A percentile compares a stretch with the other conserved stretches of the same genome.
Evolutionary conservation across 2,329 filamentous ascomycete species (phyloP).

Genomic region (Aspergillus melleus): DNA sequence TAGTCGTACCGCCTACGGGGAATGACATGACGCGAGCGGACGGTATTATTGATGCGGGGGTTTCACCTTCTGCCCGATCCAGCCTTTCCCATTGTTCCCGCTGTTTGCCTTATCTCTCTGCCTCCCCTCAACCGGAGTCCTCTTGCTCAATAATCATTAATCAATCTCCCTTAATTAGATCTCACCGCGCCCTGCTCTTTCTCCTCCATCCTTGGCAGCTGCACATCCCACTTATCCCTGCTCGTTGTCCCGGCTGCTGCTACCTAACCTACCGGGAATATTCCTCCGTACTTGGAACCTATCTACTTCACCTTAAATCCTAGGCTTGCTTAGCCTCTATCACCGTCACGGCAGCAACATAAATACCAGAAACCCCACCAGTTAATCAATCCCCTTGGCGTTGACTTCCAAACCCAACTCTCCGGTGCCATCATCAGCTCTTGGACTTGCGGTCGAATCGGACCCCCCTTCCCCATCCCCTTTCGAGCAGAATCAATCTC

Average conservation of each 20-base stretch:
- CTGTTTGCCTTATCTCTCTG: background rate
- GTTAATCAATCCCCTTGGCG: background rate
- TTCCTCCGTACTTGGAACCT: background rate
- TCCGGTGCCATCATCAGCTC: background rate
- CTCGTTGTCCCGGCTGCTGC: background rate
- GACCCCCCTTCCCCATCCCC: constrained; percentile 1
- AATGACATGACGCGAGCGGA: too few relatives aligned
- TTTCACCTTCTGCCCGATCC: background rate
- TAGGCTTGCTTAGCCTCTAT: background rate
- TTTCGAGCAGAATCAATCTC: constrained; percentile 1
- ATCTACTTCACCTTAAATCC: background rate
- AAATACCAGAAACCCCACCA: background rate
- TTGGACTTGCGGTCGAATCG: constrained; percentile 1
- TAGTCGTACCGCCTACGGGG: too few relatives aligned
- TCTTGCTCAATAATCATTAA: background rate
- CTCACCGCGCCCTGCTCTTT: background rate
- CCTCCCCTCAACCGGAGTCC: background rate
- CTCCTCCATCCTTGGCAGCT: background rate
- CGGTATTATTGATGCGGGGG: too few relatives aligned
- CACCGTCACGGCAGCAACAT: background rate
- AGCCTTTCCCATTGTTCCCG: background rate
- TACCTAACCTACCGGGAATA: background rate
- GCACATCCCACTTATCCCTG: background rate
- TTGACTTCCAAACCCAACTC: background rate
- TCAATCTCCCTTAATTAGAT: background rate